Evolutionary conservation across 495 filamentous ascomycete genomes (phyloP).

Genomic region (Hyphodiscus hymeniophilus): DNA sequence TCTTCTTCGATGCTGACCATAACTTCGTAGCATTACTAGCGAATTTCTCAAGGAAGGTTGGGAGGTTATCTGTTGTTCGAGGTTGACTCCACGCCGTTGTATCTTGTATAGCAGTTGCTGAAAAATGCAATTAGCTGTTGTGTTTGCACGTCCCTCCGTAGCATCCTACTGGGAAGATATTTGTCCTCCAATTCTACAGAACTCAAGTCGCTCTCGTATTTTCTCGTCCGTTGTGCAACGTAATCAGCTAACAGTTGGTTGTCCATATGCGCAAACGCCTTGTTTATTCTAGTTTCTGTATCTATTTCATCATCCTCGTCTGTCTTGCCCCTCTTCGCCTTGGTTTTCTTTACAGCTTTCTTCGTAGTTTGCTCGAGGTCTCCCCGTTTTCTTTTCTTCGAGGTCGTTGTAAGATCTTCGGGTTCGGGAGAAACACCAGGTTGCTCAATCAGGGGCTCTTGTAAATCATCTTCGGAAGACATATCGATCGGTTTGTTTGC

Average conservation of each 20-base stretch:
- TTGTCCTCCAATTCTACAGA: slow-evolving; percentile 75
- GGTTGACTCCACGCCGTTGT: slow-evolving; percentile 61
- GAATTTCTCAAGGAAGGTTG: slow-evolving; percentile 66
- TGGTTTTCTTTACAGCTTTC: slow-evolving; percentile 27
- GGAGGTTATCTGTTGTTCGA: slow-evolving; percentile 59
- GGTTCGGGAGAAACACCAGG: slow-evolving; percentile 11
- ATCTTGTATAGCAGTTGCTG: slow-evolving; percentile 41
- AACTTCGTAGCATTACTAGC: slow-evolving; percentile 46
- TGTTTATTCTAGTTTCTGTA: slow-evolving; percentile 63
- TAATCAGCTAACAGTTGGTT: slow-evolving; percentile 77
- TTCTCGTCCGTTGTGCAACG: slow-evolving; percentile 65
- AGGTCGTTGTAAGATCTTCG: not conserved
- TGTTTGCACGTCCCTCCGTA: not conserved
- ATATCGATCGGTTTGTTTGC: slow-evolving; percentile 5
- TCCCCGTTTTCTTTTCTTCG: slow-evolving; percentile 22
- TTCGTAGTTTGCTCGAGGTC: slow-evolving; percentile 2
- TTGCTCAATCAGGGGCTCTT: slow-evolving; percentile 22
- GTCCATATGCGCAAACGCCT: slow-evolving; percentile 74
- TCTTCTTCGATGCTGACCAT: slow-evolving; percentile 52
- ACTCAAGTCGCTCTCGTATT: slow-evolving; percentile 73
- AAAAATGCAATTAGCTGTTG: not conserved
- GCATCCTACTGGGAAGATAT: slow-evolving; percentile 65
- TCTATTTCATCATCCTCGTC: slow-evolving; percentile 52
- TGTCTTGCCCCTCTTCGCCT: slow-evolving; percentile 49
- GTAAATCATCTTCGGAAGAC: slow-evolving; percentile 13